Conservation (phyloP, 495 filamentous ascomycete genomes). For the Aspergillus asperescens region DNA sequence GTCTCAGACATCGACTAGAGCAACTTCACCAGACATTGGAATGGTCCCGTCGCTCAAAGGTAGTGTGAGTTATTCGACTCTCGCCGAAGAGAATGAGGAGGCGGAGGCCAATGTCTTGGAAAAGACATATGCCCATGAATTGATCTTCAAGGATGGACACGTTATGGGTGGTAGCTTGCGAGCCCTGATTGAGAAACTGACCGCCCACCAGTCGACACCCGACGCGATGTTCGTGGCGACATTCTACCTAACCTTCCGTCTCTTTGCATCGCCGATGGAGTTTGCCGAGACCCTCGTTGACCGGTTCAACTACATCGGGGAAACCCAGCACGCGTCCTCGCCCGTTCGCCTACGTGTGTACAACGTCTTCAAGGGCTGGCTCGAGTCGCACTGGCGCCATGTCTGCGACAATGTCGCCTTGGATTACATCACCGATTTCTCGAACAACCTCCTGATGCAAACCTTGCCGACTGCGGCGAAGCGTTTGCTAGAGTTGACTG, state of each 20-base stretch:
- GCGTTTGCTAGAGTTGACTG: constrained; percentile 68
- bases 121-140: constrained; percentile 83
- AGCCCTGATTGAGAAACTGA: constrained; percentile 88
- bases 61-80: constrained; percentile 52
- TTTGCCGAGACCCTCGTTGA: constrained; percentile 79
- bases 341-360: constrained; percentile 89
- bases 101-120: constrained; percentile 75
- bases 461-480: constrained; percentile 72
- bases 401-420: constrained; percentile 72
- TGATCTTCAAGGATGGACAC: constrained; percentile 92
- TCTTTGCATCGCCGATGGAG: constrained; percentile 78
- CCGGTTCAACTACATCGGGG: constrained; percentile 85
- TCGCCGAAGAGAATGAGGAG: constrained; percentile 71
- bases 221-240: constrained; percentile 89
- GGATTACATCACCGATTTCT: constrained; percentile 70
- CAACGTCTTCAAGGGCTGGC: constrained; percentile 95
- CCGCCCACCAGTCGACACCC: constrained; percentile 87
- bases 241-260: constrained; percentile 95
- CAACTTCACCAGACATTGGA: constrained; percentile 76
- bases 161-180: constrained; percentile 89
- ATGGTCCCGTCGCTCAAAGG: constrained; percentile 49
- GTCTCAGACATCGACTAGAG: constrained; percentile 79
- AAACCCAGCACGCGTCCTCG: constrained; percentile 62
- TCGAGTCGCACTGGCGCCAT: constrained; percentile 92
- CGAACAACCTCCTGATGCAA: constrained; percentile 60